These are phyloP conservation scores for Picochlorum sp. DNA, from an alignment of 139 green algal species.

Conservation along the genomic window DNA sequence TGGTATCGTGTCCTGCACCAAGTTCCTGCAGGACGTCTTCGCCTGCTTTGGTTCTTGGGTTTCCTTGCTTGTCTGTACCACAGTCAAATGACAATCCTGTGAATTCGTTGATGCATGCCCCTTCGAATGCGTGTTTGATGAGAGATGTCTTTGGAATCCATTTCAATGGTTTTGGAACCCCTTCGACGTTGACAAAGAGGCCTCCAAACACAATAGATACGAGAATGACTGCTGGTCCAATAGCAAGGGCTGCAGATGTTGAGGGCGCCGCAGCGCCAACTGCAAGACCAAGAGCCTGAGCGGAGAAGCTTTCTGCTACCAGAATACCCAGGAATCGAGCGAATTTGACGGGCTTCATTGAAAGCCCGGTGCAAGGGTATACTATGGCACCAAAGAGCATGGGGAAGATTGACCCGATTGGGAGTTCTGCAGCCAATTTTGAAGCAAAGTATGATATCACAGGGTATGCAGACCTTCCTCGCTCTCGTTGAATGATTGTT, in stretches of 20 bases:
- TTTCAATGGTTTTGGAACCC: slow-evolving; percentile 51
- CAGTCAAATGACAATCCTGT: slow-evolving; percentile 55
- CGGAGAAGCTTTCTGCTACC: slow-evolving; percentile 59
- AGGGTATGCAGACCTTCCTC: slow-evolving; percentile 36
- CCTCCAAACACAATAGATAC: slow-evolving; percentile 92
- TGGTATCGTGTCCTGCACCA: slow-evolving; percentile 37
- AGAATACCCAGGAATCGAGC: slow-evolving; percentile 70
- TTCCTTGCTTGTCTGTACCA: slow-evolving; percentile 22
- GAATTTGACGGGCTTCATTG: slow-evolving; percentile 48
- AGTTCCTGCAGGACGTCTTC: slow-evolving; percentile 60
- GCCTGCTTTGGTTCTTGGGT: slow-evolving; percentile 21
- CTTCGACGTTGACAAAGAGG: slow-evolving; percentile 73
- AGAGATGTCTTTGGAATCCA: slow-evolving; percentile 70
- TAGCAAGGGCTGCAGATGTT: slow-evolving; percentile 74
- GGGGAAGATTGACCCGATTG: slow-evolving; percentile 73
- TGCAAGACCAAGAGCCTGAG: slow-evolving; percentile 64
- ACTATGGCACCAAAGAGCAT: slow-evolving; percentile 68
- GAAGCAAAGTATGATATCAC: slow-evolving; percentile 52
- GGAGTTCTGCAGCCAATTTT: slow-evolving; percentile 84
- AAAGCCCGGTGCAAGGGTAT: slow-evolving; percentile 75
- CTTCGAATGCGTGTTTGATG: slow-evolving; percentile 62
- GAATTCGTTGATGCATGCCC: slow-evolving; percentile 84
- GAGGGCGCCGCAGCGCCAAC: slow-evolving; percentile 68
- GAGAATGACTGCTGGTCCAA: slow-evolving; percentile 89
- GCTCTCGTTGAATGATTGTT: slow-evolving; percentile 69